Base-by-base conservation (phyloP, 306 rosid genomes). In the Arachis stenosperma region DNA sequence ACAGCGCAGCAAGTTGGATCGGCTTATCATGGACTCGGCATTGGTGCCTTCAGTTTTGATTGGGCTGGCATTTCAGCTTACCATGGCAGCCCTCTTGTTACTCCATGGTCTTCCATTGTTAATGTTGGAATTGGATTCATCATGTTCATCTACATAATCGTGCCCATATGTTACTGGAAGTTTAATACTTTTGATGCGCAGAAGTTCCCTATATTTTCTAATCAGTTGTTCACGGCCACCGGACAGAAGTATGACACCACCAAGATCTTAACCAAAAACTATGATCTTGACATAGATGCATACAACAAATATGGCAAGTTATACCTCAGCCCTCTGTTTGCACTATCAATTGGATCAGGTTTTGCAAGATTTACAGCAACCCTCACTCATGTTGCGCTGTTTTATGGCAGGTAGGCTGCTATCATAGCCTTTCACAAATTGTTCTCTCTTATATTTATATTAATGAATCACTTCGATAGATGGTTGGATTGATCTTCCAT, bases 31-130 rank as follows among this genome's bases (percentile, higher is more conserved):
- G 99, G 97, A 57, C 96, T 95, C 6, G 99, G 99, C 2, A 36
- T 91, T 40, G 99, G 99, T 61, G 98, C 96, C 30, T 95, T 95
- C 86, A 90, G 87, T 8, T 53, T 95, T n/a, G 99, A 95, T 63
- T 95, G 99, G 99, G 98, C 99, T 8, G 99, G 99, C 41, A 95
- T 95, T 71, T 87, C 93, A 9, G 99, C 99, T 71, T 95, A 95
- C 65, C 99, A 91, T 61, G 99, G 99, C 50, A 95, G 98, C 80
- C 99, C 99, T 4, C 90, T 95, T 36, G 97, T 95, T 44, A 36
- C 97, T 10, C 98, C 99, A 48, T 95, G 96, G 97, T 57, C 85
- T 75, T 91, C 98, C 69, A 91, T 95, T 79, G 84, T 91, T 80
- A 95, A 95, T 40, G 92, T 95, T 29, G 99, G 93, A 14, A 69